Evolutionary conservation across 306 rosid species (phyloP).

Genomic region (Benincasa hispida): DNA sequence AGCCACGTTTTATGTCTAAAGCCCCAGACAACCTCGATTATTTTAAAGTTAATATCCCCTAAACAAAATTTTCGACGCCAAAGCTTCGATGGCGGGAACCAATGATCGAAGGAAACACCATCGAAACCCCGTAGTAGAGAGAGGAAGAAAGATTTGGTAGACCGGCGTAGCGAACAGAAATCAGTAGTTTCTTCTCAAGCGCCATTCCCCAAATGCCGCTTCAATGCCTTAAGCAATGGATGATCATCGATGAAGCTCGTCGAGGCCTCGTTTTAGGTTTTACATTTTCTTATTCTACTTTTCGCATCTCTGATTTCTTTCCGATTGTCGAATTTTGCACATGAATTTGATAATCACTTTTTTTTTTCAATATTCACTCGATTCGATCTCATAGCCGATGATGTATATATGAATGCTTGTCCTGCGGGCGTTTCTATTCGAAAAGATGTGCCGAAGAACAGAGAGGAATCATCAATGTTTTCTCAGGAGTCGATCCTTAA

Average conservation of each 20-base stretch:
- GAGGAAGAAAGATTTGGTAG: background rate
- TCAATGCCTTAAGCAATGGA: slow-evolving; percentile 67
- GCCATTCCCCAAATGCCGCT: slow-evolving; percentile 42
- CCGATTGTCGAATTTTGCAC: background rate
- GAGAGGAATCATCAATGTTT: slow-evolving; percentile 22
- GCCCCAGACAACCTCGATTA: too few species aligned
- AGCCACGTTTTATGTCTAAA: too few species aligned
- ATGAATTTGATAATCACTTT: background rate
- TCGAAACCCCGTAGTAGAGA: background rate
- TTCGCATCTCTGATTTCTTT: background rate
- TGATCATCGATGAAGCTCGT: slow-evolving; percentile 65
- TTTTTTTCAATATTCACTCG: background rate
- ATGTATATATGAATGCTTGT: slow-evolving; percentile 58
- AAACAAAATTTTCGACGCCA: background rate
- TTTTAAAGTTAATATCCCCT: too few species aligned
- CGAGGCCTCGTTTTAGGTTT: slow-evolving; percentile 68
- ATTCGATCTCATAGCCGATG: slow-evolving; percentile 40
- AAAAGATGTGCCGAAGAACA: background rate
- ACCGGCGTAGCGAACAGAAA: background rate
- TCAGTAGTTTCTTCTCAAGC: slow-evolving; percentile 36
- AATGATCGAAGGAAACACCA: background rate
- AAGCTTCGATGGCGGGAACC: background rate
- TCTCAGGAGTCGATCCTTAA: slow-evolving; percentile 51
- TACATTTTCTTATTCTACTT: background rate
- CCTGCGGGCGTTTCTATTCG: slow-evolving; percentile 55